phyloP scores from a whole-genome alignment of 495 filamentous ascomycete genomes.

The Talaromyces ruber region DNA sequence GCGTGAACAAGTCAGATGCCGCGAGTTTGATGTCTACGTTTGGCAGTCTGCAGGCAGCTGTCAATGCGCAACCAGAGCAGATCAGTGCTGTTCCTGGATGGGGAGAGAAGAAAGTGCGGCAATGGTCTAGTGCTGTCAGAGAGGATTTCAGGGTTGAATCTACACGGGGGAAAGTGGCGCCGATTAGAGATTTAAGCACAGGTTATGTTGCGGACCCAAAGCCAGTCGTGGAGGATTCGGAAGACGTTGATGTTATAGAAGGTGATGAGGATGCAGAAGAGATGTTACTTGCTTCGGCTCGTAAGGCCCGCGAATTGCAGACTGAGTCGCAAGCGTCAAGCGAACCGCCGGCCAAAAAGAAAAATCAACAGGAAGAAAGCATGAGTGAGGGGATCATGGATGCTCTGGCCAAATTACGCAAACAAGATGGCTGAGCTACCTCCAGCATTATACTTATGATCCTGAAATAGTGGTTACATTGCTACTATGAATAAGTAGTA shows the following conservation, averaged over 20 bases:
- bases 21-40: conserved; percentile 80
- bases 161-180: conserved; percentile 46
- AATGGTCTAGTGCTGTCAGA: conserved; percentile 71
- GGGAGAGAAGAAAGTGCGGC: conserved; percentile 89
- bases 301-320: not conserved
- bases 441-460: not conserved
- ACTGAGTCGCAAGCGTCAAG: not conserved
- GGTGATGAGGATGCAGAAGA: conserved; percentile 30
- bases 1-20: conserved; percentile 91
- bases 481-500: not conserved
- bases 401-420: conserved; percentile 46
- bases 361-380: conserved; percentile 16
- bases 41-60: conserved; percentile 73
- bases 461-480: not conserved
- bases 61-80: conserved; percentile 84
- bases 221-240: conserved; percentile 21
- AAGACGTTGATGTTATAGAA: conserved; percentile 20
- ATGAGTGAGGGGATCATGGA: conserved; percentile 47
- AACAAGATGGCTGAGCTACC: conserved; percentile 12
- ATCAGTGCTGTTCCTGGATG: conserved; percentile 75
- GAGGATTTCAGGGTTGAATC: conserved; percentile 75
- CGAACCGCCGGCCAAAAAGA: not conserved
- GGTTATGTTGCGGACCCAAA: conserved; percentile 22
- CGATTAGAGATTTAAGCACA: conserved; percentile 8
- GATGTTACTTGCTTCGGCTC: conserved; percentile 17